Percentiles rank a stretch among this genome's conserved stretches.
These are phyloP conservation scores for Colletotrichum agaves DNA, from an alignment of 2,329 filamentous ascomycete genomes.

Conservation along the genomic window DNA sequence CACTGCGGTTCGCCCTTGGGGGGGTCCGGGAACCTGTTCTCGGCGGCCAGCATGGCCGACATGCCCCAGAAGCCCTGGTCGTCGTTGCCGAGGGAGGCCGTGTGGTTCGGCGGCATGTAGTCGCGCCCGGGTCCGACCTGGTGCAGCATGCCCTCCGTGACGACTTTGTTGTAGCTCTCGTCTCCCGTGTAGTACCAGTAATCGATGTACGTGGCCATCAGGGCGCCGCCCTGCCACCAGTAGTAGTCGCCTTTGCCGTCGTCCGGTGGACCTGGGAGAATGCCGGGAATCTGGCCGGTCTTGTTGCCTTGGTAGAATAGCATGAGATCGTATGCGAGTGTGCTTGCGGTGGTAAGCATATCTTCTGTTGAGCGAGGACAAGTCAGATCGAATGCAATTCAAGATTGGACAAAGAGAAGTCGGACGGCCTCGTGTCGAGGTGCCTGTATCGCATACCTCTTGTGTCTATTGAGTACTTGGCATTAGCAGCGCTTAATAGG, in stretches of 20 bases:
- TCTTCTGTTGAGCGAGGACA: slow-evolving; percentile 41
- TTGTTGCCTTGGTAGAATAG: slow-evolving; percentile 59
- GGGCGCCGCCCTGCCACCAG: slow-evolving; percentile 74
- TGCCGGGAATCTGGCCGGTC: slow-evolving; percentile 57
- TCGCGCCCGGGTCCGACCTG: slow-evolving; percentile 64
- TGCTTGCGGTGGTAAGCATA: slow-evolving; percentile 52
- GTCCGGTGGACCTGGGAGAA: slow-evolving; percentile 58
- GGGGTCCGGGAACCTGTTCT: slow-evolving; percentile 67
- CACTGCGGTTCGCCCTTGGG: slow-evolving; percentile 60
- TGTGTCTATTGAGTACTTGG: slow-evolving; percentile 31
- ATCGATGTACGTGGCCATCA: slow-evolving; percentile 72
- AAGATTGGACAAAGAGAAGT: background rate
- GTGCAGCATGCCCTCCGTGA: slow-evolving; percentile 62
- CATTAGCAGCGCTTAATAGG: slow-evolving; percentile 7
- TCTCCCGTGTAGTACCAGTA: slow-evolving; percentile 74
- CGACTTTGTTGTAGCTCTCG: slow-evolving; percentile 63
- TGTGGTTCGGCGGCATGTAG: slow-evolving; percentile 67
- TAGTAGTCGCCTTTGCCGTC: slow-evolving; percentile 59
- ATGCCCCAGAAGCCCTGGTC: slow-evolving; percentile 76
- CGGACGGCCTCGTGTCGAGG: background rate
- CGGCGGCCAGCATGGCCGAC: slow-evolving; percentile 70
- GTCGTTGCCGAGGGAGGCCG: slow-evolving; percentile 67
- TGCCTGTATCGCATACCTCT: slow-evolving; percentile 9
- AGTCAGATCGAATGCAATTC: background rate
- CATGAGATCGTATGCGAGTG: slow-evolving; percentile 56